A percentile compares a stretch with the other conserved stretches of the same genome.
Evolutionary conservation across 108 stramenopile species (phyloP).

Genomic region (Cyclotella choctawhatcheeana): DNA sequence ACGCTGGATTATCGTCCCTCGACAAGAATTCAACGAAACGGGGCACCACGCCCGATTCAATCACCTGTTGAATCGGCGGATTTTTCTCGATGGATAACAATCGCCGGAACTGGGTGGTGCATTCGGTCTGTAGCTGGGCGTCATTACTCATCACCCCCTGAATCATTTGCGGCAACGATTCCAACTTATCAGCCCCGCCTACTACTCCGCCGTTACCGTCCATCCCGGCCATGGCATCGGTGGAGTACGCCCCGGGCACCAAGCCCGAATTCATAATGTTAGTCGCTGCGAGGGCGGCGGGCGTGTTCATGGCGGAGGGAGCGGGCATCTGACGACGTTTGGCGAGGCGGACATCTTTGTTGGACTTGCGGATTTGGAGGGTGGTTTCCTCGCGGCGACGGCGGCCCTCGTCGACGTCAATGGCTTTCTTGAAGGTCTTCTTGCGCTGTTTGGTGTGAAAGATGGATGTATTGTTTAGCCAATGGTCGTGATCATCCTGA

Average conservation of each 20-base stretch:
- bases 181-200: conserved; percentile 58
- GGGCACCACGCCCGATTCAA: conserved; percentile 95
- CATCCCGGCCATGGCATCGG: too few relatives aligned
- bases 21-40: conserved; percentile 96
- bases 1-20: conserved; percentile 91
- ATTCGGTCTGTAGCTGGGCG: conserved; percentile 82
- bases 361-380: conserved; percentile 96
- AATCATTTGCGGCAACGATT: conserved; percentile 91
- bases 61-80: conserved; percentile 98
- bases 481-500: too few relatives aligned
- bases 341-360: conserved; percentile 95
- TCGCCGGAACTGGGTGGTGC: conserved; percentile 95
- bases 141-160: conserved; percentile 90
- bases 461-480: not conserved
- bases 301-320: conserved; percentile 51
- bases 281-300: conserved; percentile 78
- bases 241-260: conserved; percentile 41
- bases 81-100: conserved; percentile 96
- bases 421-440: conserved; percentile 92
- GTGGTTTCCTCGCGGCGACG: conserved; percentile 95
- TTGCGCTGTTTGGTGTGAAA: conserved; percentile 75
- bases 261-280: conserved; percentile 74
- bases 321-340: conserved; percentile 91
- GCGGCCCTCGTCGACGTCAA: conserved; percentile 94
- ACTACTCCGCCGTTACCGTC: conserved; percentile 13